Percentiles rank a stretch among this genome's conserved stretches.
Conservation (phyloP, 371 early-diverging fungal species). For the Polyrhizophydium stewartii region DNA sequence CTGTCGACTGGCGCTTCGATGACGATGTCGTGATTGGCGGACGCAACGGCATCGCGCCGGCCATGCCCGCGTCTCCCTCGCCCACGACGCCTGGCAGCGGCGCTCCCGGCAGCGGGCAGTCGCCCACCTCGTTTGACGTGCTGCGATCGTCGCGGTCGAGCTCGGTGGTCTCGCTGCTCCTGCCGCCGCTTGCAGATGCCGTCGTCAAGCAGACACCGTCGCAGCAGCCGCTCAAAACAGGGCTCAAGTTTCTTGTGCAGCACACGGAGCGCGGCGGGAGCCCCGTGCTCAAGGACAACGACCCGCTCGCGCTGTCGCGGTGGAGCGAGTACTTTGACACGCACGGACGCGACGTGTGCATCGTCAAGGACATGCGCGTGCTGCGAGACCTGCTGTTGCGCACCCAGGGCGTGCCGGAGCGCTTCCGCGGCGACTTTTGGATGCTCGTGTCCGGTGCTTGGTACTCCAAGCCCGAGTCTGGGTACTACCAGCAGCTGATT, state of each 20-base stretch:
- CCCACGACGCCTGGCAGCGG: not conserved
- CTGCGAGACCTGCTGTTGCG: conserved; percentile 40
- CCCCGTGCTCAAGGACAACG: conserved; percentile 1
- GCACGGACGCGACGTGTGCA: conserved; percentile 52
- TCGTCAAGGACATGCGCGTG: conserved; percentile 43
- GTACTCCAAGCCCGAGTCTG: conserved; percentile 37
- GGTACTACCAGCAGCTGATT: conserved; percentile 35
- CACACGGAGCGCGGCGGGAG: not conserved
- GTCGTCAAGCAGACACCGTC: not conserved
- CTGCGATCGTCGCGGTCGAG: not conserved
- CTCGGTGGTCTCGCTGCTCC: not conserved
- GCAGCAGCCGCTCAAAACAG: conserved; percentile 8
- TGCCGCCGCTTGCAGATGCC: not conserved
- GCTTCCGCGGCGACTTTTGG: conserved; percentile 49
- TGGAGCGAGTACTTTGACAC: conserved; percentile 50
- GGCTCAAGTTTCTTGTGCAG: conserved; percentile 15
- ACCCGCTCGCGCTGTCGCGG: not conserved
- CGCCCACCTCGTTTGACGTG: not conserved
- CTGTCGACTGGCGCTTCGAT: conserved; percentile 47
- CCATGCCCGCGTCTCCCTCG: not conserved
- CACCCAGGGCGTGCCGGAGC: conserved; percentile 40
- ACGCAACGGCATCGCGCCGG: conserved; percentile 16
- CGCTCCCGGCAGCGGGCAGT: too few relatives aligned
- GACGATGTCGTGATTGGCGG: conserved; percentile 35
- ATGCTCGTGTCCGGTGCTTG: conserved; percentile 44